A percentile compares a stretch with the other conserved stretches of the same genome.
Conservation (phyloP, 192 early-diverging fungal genomes). For the Backusella westeae region DNA sequence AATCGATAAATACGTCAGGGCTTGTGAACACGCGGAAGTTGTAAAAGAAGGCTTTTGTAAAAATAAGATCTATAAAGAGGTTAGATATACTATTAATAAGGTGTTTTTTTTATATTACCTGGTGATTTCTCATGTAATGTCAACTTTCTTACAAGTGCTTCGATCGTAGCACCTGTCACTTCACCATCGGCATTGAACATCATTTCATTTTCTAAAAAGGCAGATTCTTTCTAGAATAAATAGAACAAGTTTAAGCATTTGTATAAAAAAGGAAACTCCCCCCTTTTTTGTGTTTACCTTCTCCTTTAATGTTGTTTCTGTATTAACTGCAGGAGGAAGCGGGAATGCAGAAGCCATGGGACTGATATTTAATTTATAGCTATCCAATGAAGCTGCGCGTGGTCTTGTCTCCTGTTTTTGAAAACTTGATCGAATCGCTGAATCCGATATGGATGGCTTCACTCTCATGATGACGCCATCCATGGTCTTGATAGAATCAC, state of each 20-base stretch:
- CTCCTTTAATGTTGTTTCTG: not conserved
- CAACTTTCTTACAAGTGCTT: slow-evolving; percentile 67
- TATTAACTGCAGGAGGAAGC: not conserved
- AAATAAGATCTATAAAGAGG: slow-evolving; percentile 50
- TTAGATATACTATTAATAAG: not conserved
- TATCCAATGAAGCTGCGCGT: not conserved
- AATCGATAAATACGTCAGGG: slow-evolving; percentile 59
- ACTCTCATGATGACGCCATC: not conserved
- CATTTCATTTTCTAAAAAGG: slow-evolving; percentile 10
- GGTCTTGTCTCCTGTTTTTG: not conserved
- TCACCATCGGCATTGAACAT: slow-evolving; percentile 60
- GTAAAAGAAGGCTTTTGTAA: slow-evolving; percentile 72
- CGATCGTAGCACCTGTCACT: slow-evolving; percentile 68
- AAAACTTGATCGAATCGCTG: not conserved
- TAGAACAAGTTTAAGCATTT: not conserved
- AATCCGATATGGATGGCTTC: not conserved
- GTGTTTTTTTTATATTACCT: slow-evolving; percentile 11
- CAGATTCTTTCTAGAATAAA: not conserved
- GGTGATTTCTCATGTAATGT: slow-evolving; percentile 61
- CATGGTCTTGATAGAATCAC: not conserved
- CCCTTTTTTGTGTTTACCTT: not conserved
- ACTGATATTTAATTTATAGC: not conserved
- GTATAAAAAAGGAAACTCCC: not conserved
- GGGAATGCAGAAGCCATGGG: not conserved
- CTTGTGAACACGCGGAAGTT: slow-evolving; percentile 84